Evolutionary conservation across 768 basidiomycete species (phyloP), one percentile per base, ranked within the genome.

Genomic region (Lactifluus pinguis): DNA sequence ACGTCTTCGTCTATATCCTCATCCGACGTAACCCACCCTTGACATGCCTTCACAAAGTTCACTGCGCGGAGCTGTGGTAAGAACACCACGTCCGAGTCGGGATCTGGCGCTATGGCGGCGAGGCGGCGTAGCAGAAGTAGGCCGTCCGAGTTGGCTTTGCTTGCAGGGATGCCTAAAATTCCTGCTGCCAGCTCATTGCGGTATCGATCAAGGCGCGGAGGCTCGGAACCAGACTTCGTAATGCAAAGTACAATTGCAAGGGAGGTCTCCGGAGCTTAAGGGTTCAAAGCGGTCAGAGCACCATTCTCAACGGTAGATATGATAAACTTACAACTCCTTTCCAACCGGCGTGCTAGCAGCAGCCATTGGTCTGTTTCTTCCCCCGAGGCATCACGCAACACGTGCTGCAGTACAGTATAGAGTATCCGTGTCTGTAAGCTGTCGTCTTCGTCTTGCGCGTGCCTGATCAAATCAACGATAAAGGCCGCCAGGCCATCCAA

Each of bases 121-220:
- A 98, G 78, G 29, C 84, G 79, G 10, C 87, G 81, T 8, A 98
- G 78, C 1, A 82, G 71, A 29, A 82, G 70, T 5, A 95, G 75
- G 0, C 93, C 95, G 10, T 83, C 80, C 0, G 78, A 79, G 62
- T 85, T 83, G n/a, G 84, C 85, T 48, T 83, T 81, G 6, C 72
- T 66, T 0, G 86, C 69, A 1, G 79, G 79, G 14, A 97, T 77
- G 25, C 87, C 88, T 0, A 89, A 74, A 4, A 94, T 71, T 19
- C 78, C 79, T n/a, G 91, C 87, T 0, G 95, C 95, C 10, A 95
- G 78, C 72, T 97, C 93, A 70, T 95, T 97, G 19, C 94, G 82
- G 68, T 87, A 89, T 19, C 91, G 79, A 66, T 89, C 86, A 25
- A 95, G 77, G 19, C 82, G 81, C 0, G 80, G 80, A 8, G 84